Conservation (phyloP, 176 grass and related monocot genomes). For the Leersia perrieri region DNA sequence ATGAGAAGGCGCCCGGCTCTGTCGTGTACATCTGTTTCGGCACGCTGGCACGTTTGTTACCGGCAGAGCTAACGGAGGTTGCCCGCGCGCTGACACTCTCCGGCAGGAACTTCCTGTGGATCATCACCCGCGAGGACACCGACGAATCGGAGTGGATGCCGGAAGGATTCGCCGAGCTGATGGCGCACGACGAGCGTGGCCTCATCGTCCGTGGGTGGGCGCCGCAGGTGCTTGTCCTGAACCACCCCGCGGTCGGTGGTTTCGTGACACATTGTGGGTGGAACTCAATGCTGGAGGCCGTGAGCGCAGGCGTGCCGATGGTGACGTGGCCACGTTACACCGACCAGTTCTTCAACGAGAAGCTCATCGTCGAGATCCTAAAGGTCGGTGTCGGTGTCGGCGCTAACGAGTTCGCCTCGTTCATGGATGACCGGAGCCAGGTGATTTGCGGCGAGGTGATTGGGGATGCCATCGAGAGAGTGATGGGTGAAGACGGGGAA, state of each 20-base stretch:
- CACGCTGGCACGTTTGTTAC: not conserved
- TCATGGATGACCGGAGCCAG: not conserved
- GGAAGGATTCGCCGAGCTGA: not conserved
- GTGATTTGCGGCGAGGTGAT: constrained; percentile 16
- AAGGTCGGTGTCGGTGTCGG: constrained; percentile 26
- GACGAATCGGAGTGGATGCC: not conserved
- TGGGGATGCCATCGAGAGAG: not conserved
- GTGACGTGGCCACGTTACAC: constrained; percentile 37
- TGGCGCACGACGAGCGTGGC: constrained; percentile 11
- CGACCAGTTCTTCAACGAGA: constrained; percentile 23
- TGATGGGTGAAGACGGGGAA: constrained; percentile 27
- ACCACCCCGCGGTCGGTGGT: constrained; percentile 40
- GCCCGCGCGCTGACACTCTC: constrained; percentile 30
- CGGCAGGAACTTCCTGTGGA: constrained; percentile 39
- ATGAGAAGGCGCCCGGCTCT: constrained; percentile 14
- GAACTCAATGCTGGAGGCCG: constrained; percentile 58
- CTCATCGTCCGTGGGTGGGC: constrained; percentile 58
- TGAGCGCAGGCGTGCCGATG: constrained; percentile 36
- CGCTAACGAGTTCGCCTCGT: not conserved
- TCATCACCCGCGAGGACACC: not conserved
- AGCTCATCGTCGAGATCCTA: constrained; percentile 20
- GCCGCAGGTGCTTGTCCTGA: constrained; percentile 59
- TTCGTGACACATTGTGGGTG: constrained; percentile 83
- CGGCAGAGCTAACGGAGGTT: constrained; percentile 28
- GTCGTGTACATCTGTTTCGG: constrained; percentile 53